Evolutionary conservation across 2,329 filamentous ascomycete species (phyloP), one percentile per base, ranked within the genome.

Genomic region (Colletotrichum gigasporum): DNA sequence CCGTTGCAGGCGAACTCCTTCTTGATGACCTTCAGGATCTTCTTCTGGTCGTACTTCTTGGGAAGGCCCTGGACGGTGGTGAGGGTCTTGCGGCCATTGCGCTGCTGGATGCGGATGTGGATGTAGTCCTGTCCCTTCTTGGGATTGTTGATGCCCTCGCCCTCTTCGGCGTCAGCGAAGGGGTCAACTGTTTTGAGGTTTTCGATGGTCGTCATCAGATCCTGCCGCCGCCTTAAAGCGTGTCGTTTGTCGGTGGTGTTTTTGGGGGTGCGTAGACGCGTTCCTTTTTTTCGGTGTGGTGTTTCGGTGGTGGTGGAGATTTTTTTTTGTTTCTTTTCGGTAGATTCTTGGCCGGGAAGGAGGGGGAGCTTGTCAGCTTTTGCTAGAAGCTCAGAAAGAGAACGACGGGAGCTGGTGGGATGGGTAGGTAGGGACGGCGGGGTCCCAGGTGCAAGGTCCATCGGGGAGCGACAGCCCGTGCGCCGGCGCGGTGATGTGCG

Each of bases 11-110:
- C 66, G 48, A 68, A 68, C 81, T 97, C 96, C 90, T 98, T 98
- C 91, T 98, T 98, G 87, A 98, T 97, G 83, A 97, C 94, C 87
- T 97, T 97, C 77, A 99, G 90, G 80, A 99, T 97, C 86, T 97
- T 97, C 90, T 97, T 98, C 83, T 96, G 94, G 84, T 97, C 95
- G 79, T 97, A 98, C 80, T 98, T 97, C 87, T 95, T 96, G 70
- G 96, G 95, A 75, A 99, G 90, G 82, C 96, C 96, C 89, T 98
- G 95, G 77, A 99, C 94, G 76, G 96, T 99, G 76, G 96, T 99
- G 91, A 99, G 88, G 86, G 96, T 98, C 90, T 99, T 99, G 83
- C 96, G 96, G 90, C 96, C 96, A 67, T 68, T 68, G 59, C 66
- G 66, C 60, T 68, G 66, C 56, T 68, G 66, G 60, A 68, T 68